These are phyloP conservation scores for Cyberlindnera mississippiensis DNA, from an alignment of 805 yeast genomes.

Conservation along the genomic window DNA sequence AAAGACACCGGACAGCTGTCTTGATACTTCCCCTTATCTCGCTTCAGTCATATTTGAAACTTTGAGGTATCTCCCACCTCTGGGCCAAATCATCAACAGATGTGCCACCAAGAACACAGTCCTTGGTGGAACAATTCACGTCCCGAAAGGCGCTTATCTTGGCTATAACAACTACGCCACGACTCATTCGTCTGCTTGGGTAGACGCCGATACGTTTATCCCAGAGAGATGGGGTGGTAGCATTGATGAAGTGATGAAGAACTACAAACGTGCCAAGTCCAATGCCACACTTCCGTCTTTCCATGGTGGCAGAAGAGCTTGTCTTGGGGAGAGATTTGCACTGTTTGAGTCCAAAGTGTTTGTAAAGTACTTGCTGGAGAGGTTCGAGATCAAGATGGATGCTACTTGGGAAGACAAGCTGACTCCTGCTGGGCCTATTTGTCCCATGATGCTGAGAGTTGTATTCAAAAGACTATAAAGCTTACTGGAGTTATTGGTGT, in stretches of 20 bases:
- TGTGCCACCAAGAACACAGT: slow-evolving; percentile 35
- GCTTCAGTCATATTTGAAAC: slow-evolving; percentile 42
- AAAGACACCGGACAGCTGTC: slow-evolving; percentile 1
- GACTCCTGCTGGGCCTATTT: slow-evolving; percentile 57
- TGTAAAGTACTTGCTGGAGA: slow-evolving; percentile 33
- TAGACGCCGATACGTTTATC: slow-evolving; percentile 38
- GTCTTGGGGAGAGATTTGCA: slow-evolving; percentile 58
- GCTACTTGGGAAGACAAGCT: slow-evolving; percentile 44
- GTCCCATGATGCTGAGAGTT: slow-evolving; percentile 37
- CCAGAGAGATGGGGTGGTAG: slow-evolving; percentile 52
- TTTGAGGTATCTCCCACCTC: slow-evolving; percentile 49
- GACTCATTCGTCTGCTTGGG: slow-evolving; percentile 46
- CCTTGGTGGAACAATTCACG: slow-evolving; percentile 39
- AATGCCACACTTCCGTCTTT: slow-evolving; percentile 46
- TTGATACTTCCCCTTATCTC: slow-evolving; percentile 27
- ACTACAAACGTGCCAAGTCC: slow-evolving; percentile 42
- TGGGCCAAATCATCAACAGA: slow-evolving; percentile 53
- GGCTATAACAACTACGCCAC: slow-evolving; percentile 55
- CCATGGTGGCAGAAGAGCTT: slow-evolving; percentile 58
- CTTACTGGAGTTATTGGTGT: too few species aligned
- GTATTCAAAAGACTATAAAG: slow-evolving; percentile 3
- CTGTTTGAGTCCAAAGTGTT: slow-evolving; percentile 41
- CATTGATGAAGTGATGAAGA: slow-evolving; percentile 34
- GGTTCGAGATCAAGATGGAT: slow-evolving; percentile 36
- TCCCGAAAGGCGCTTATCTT: slow-evolving; percentile 49